Evolutionary conservation across 2,329 filamentous ascomycete species (phyloP), one percentile per base, ranked within the genome.

Genomic region (Aspergillus sp.): DNA sequence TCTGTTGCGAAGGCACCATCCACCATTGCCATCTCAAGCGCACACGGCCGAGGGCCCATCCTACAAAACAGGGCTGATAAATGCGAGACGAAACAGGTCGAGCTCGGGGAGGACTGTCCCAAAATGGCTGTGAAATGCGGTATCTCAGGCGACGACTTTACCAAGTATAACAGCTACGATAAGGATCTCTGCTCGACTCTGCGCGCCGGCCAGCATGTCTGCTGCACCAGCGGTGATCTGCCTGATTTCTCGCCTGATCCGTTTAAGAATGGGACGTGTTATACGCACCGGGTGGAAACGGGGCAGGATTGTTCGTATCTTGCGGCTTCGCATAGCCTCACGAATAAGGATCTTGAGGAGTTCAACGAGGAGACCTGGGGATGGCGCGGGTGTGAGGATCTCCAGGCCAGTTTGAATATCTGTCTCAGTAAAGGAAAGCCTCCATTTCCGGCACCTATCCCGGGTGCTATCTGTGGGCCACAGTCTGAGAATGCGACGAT

Each of bases 381-480:
- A 21, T 80, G 76, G 76, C 66, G 50, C 8, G 74, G 74, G 12
- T 81, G 79, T 58, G 54, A 63, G 2, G 52, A 66, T 12, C 61
- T 81, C 9, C 61, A 62, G 19, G 52, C 62, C 6, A 68, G 68
- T 1, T 52, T 59, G 2, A 63, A 63, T 6, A 76, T 81, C 11
- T 81, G 79, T 58, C 60, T 81, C 2, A 78, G 75, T 58, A 55
- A 60, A 0, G 78, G 78, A 0, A 62, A 49, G 1, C 70, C 77
- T 0, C 77, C 77, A 0, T 70, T 80, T 61, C 79, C 79, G 3
- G 67, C 73, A 0, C 58, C 66, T 0, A 62, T 77, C 2, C 19
- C 66, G 1, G 76, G 77, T 40, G 74, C 75, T 0, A 62, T 75
- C 0, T 81, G 81, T 61, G 81, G 81, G 0, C 81, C 81, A 1